A percentile compares a stretch with the other conserved stretches of the same genome.
Evolutionary conservation across 1,139 yeast species (phyloP).

Genomic region (Maudiozyma humilis): DNA sequence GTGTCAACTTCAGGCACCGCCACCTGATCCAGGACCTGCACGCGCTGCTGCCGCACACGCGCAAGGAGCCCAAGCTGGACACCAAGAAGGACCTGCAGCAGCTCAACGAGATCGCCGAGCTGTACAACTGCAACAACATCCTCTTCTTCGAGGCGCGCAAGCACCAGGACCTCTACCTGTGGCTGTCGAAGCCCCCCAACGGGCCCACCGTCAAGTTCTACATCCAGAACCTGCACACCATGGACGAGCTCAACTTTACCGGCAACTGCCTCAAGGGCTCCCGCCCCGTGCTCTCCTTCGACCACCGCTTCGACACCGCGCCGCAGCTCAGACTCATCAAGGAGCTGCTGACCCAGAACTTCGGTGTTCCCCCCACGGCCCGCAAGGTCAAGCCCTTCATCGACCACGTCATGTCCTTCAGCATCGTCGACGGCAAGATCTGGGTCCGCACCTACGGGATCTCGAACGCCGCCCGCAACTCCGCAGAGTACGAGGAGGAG

Average conservation of each 20-base stretch:
- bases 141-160: slow-evolving; percentile 93
- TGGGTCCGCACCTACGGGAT: slow-evolving; percentile 97
- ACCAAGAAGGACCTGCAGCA: slow-evolving; percentile 83
- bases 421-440: slow-evolving; percentile 85
- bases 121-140: slow-evolving; percentile 93
- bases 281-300: slow-evolving; percentile 90
- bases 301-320: slow-evolving; percentile 57
- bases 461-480: slow-evolving; percentile 52
- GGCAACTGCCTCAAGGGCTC: slow-evolving; percentile 96
- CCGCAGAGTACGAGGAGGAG: slow-evolving; percentile 42
- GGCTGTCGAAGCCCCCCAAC: slow-evolving; percentile 95
- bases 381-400: slow-evolving; percentile 89
- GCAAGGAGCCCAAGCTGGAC: slow-evolving; percentile 94
- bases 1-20: slow-evolving; percentile 90
- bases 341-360: slow-evolving; percentile 76
- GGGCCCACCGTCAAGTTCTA: slow-evolving; percentile 96
- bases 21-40: slow-evolving; percentile 80
- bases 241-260: slow-evolving; percentile 91
- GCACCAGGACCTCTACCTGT: slow-evolving; percentile 88
- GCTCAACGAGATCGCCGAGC: slow-evolving; percentile 90
- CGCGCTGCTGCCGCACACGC: slow-evolving; percentile 81
- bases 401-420: slow-evolving; percentile 90
- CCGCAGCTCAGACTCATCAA: slow-evolving; percentile 69
- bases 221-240: slow-evolving; percentile 88
- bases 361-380: slow-evolving; percentile 96